Evolutionary conservation across 2,329 filamentous ascomycete species (phyloP).

Genomic region (Epichloe sibirici): DNA sequence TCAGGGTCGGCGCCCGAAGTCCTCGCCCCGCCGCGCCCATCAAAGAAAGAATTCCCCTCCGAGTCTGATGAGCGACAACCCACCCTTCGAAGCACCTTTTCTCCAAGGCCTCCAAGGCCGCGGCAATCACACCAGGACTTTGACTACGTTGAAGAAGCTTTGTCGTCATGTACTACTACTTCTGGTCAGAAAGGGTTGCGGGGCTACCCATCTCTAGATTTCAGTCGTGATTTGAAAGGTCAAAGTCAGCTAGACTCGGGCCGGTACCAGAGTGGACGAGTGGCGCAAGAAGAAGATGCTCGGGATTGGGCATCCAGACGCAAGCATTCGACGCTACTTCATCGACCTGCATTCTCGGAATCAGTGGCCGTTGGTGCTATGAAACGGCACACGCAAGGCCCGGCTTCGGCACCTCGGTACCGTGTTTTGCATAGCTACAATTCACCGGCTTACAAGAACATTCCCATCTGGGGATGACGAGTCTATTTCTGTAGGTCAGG

Average conservation of each 20-base stretch:
- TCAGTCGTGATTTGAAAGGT: background rate
- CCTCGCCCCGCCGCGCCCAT: too few relatives aligned
- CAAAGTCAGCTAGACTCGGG: background rate
- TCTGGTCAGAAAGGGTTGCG: background rate
- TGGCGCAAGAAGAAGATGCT: background rate
- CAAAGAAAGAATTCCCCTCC: background rate
- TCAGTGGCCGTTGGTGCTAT: background rate
- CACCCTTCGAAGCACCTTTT: conserved; percentile 5
- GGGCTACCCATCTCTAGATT: too few relatives aligned
- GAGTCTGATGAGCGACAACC: conserved; percentile 8
- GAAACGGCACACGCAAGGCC: conserved; percentile 4
- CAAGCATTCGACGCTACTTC: conserved; percentile 5
- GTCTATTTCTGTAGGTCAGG: background rate
- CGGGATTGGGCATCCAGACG: background rate
- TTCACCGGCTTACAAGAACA: conserved; percentile 41
- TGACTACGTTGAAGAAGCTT: background rate
- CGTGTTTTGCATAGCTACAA: conserved; percentile 47
- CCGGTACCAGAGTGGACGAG: background rate
- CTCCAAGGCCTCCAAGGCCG: background rate
- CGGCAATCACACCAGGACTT: background rate
- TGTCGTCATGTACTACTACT: background rate
- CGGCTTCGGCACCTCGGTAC: conserved; percentile 29
- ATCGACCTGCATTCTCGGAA: conserved; percentile 6
- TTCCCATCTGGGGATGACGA: conserved; percentile 40
- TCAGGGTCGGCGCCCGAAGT: too few relatives aligned